Evolutionary conservation across 2,329 filamentous ascomycete species (phyloP), one percentile per base, ranked within the genome.

Genomic region (Microsporum canis): DNA sequence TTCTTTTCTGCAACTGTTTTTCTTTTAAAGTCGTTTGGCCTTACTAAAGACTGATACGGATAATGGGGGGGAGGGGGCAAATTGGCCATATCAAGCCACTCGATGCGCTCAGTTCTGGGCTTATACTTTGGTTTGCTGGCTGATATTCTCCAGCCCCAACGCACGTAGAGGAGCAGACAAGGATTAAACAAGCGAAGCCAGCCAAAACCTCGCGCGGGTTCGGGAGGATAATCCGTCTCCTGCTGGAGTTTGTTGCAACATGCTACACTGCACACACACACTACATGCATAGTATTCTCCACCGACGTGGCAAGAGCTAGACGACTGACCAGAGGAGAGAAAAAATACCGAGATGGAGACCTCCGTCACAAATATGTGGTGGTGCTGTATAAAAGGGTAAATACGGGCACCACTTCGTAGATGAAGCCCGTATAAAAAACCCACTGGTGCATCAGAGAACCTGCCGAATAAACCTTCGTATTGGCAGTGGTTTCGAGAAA

Each of bases 111-210:
- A 7, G 29, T 51, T 5, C 41, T 14, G 17, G 17, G 14, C 14
- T 51, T 29, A 51, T 3, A n/a, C 29, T 34, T 53, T 53, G 23
- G 49, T 29, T n/a, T 53, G 27, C 27, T 8, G 31, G 34, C 34
- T 36, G 29, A 10, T 33, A 33, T 34, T n/a, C 49, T 53, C 49
- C 49, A 53, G 49, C 49, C 49, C 49, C 49, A 53, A 53, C 49
- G 49, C 49, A 53, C 49, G 49, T 53, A 43, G 12, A 6, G 39
- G 8, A 41, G 7, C 39, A 53, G 29, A 55, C 51, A 55, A 55
- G 51, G 51, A 55, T 55, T 36, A 36, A n/a, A 55, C 33, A 55
- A 55, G 51, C 51, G 51, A 55, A 55, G 31, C 33, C 51, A 55
- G 29, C 31, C 51, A 55, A 17, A 43, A 55, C 31, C 31, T 17